Base-by-base conservation (phyloP, 106 monocot species). In the Dendrobium officinale region DNA sequence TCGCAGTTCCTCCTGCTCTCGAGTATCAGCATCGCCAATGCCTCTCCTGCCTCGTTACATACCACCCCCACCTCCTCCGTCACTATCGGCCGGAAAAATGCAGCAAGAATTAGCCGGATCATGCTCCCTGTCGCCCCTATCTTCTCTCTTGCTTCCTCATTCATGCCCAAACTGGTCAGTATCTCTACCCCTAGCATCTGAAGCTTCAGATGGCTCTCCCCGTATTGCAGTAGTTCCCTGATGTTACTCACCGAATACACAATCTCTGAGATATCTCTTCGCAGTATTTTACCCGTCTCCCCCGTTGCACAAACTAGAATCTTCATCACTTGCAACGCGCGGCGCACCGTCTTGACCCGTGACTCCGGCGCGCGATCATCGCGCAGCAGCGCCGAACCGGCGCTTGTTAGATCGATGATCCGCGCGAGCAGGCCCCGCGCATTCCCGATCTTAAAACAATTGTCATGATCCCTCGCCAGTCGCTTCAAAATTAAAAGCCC, bases 21-120 rank as follows among this genome's bases (percentile, higher is more conserved):
- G 55, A 96, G 22, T 18, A 90, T 72, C 45, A 96, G 84, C 89
- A 91, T 87, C 4, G 91, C 83, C 73, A 96, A 77, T 3, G 96
- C 91, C 79, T 93, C 92, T 26, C 93, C 96, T 0, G 91, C 96
- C 68, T 90, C 92, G 0, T 42, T 49, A 22, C 81, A 72, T 77
- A 91, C 55, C 4, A 72, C 45, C 2, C 47, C 81, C 42, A 84
- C 37, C 2, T 73, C 79, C 17, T 84, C 77, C 16, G 68, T 80
- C 26, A 81, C 8, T 8, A 72, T 72, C 27, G 83, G 77, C 24
- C 51, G 42, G 55, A 87, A 80, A 75, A 87, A 84, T 4, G 87
- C 78, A 19, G 41, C 11, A 40, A 95, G 40, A 31, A 95, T 84
- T 44, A 82, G 78, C 37, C 83, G 88, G 49, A 88, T 72, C 9